phyloP scores from a whole-genome alignment of 129 eudicot species.

The Arctium minus region DNA sequence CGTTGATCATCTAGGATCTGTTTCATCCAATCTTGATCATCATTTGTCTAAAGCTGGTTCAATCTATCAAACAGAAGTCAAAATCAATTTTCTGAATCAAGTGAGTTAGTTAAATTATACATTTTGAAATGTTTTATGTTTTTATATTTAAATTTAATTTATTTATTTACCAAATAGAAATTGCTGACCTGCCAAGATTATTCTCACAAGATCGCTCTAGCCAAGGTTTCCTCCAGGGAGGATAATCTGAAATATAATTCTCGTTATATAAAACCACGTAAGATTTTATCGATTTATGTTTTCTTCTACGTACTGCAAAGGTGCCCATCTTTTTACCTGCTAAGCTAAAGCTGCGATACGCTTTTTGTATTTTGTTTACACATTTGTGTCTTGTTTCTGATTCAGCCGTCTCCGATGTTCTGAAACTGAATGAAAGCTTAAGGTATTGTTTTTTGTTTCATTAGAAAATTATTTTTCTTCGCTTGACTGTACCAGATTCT shows the following conservation, averaged over 20 bases:
- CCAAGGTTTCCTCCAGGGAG: slow-evolving; percentile 42
- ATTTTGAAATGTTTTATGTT: neutral
- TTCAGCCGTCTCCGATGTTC: slow-evolving; percentile 33
- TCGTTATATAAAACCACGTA: slow-evolving; percentile 73
- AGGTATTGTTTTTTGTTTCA: neutral
- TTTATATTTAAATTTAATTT: neutral
- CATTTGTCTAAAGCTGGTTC: slow-evolving; percentile 27
- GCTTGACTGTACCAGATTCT: neutral
- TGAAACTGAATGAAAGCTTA: slow-evolving; percentile 19
- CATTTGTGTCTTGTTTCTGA: neutral
- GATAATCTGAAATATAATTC: slow-evolving; percentile 38
- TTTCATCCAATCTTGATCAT: slow-evolving; percentile 55
- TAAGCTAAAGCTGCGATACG: neutral
- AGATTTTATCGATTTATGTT: neutral
- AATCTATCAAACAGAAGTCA: slow-evolving; percentile 43
- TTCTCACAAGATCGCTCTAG: slow-evolving; percentile 56
- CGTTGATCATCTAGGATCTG: slow-evolving; percentile 76
- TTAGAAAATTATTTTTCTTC: neutral
- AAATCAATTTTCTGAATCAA: slow-evolving; percentile 53
- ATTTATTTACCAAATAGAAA: slow-evolving; percentile 28
- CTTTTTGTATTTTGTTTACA: neutral
- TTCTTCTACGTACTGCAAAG: neutral
- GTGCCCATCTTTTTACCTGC: neutral
- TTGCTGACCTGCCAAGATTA: slow-evolving; percentile 56
- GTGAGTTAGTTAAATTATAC: slow-evolving; percentile 25